Percentiles rank a stretch among this genome's conserved stretches.
Conservation (phyloP, 257 asterid species). For the Solanum megistacrolobum region DNA sequence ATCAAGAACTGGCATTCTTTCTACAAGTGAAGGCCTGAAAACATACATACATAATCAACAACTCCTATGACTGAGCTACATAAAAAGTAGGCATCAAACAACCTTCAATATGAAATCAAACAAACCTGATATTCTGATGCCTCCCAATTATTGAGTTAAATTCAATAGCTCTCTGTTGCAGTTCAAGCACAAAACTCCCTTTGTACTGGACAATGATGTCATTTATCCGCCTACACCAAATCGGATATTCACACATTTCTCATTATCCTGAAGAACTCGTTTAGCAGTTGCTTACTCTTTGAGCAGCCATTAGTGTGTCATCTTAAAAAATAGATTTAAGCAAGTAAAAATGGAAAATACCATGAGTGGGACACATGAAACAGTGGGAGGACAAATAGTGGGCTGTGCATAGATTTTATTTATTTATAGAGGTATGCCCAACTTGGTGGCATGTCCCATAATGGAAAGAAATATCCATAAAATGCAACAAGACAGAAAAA, state of each 20-base stretch:
- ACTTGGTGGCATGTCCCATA: background rate
- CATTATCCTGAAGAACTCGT: background rate
- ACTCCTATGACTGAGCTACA: background rate
- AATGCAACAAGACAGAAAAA: background rate
- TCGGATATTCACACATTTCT: background rate
- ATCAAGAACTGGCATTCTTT: constrained; percentile 94
- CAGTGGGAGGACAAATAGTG: background rate
- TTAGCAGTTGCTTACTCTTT: background rate
- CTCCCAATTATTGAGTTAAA: constrained; percentile 68
- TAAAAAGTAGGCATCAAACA: background rate
- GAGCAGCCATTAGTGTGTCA: background rate
- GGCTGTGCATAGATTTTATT: background rate
- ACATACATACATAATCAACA: constrained; percentile 5
- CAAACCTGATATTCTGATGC: constrained; percentile 74
- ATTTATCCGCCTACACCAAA: constrained; percentile 58
- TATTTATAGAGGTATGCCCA: background rate
- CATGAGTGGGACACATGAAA: background rate
- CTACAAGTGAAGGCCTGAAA: constrained; percentile 75
- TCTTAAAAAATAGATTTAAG: background rate
- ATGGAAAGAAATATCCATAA: background rate
- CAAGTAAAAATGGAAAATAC: background rate
- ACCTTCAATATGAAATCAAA: background rate
- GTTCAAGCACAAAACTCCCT: constrained; percentile 89
- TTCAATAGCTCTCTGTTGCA: constrained; percentile 97
- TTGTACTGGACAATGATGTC: constrained; percentile 51